phyloP scores from a whole-genome alignment of 108 stramenopile genomes.

The Parmales sp. region DNA sequence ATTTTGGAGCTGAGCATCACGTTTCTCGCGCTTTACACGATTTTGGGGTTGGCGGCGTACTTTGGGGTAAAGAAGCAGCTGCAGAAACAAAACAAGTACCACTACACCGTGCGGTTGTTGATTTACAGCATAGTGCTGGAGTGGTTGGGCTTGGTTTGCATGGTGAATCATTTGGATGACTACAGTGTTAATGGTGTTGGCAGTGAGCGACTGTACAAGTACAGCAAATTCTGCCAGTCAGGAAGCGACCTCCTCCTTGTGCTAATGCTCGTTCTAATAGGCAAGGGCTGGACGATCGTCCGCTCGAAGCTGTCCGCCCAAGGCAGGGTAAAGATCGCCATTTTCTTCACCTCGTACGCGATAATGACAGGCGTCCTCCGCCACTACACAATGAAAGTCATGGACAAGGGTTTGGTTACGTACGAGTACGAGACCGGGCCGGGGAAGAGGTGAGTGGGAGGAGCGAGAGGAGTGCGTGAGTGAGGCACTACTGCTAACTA shows the following conservation, averaged over 20 bases:
- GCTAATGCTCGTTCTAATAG: neutral
- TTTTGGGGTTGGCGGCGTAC: neutral
- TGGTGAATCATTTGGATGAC: neutral
- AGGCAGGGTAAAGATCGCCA: neutral
- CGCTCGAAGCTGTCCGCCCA: neutral
- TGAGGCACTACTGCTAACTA: too few relatives aligned
- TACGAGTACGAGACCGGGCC: constrained; percentile 8
- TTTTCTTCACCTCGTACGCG: neutral
- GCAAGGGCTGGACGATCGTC: constrained; percentile 12
- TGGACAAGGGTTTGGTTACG: neutral
- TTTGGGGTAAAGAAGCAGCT: neutral
- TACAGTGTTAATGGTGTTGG: neutral
- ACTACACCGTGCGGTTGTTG: neutral
- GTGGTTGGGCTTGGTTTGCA: neutral
- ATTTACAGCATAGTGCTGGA: neutral
- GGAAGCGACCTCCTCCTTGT: neutral
- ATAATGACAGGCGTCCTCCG: neutral
- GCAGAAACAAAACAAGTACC: neutral
- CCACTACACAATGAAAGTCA: neutral
- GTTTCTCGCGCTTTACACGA: neutral
- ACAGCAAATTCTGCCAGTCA: too few relatives aligned
- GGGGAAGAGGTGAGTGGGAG: too few relatives aligned
- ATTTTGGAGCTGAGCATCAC: neutral
- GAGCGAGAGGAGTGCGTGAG: too few relatives aligned
- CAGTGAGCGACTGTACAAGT: too few relatives aligned